Conservation (phyloP, 192 early-diverging fungal species). For the Phycomyces nitens region DNA sequence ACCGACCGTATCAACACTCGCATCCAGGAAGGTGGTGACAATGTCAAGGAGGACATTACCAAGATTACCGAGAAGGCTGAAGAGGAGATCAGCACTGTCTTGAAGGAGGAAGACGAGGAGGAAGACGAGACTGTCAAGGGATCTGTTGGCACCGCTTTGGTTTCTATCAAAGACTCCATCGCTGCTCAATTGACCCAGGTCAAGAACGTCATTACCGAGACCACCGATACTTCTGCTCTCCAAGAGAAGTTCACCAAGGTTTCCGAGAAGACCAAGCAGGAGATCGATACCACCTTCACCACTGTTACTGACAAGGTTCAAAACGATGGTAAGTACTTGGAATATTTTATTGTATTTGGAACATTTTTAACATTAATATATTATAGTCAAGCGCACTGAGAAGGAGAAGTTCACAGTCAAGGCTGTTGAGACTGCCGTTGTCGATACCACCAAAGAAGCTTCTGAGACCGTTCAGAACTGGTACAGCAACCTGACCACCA, state of each 20-base stretch:
- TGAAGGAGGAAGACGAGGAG: constrained; percentile 15
- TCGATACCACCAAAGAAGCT: background rate
- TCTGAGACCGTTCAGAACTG: background rate
- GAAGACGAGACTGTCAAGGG: constrained; percentile 5
- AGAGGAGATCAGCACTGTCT: constrained; percentile 1
- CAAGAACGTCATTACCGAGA: constrained; percentile 5
- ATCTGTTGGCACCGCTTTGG: no score
- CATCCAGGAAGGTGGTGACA: constrained; percentile 12
- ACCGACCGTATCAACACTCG: constrained; percentile 6
- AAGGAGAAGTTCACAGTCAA: background rate
- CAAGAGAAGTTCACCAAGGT: background rate
- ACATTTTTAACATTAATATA: background rate
- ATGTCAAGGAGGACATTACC: constrained; percentile 14
- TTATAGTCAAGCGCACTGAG: background rate
- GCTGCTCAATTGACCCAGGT: constrained; percentile 5
- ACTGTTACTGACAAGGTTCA: no score
- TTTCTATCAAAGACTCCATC: no score
- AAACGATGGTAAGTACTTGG: constrained; percentile 1
- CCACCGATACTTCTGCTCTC: background rate
- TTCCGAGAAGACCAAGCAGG: constrained; percentile 2
- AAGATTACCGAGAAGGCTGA: constrained; percentile 3
- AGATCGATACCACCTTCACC: constrained; percentile 8
- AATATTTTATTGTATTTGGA: background rate
- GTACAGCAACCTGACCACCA: constrained; percentile 5
- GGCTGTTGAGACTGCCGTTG: background rate